Conservation (phyloP, 495 filamentous ascomycete species). For the Penicillium argentinense region DNA sequence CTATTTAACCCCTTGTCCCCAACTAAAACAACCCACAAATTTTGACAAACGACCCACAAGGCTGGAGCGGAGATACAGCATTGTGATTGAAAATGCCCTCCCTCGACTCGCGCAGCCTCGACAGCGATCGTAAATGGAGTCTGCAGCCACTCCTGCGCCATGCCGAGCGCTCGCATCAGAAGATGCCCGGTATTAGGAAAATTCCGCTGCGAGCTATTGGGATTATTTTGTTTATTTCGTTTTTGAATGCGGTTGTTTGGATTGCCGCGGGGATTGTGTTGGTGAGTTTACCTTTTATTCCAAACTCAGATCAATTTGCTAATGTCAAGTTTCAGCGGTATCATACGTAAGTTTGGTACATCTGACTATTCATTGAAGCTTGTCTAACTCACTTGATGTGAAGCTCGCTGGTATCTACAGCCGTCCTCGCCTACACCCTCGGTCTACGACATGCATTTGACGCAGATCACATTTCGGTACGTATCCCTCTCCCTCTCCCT, state of each 20-base stretch:
- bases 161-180: constrained; percentile 44
- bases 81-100: constrained; percentile 12
- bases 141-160: constrained; percentile 31
- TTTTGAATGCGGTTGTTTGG: constrained; percentile 73
- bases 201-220: constrained; percentile 65
- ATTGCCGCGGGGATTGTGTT: constrained; percentile 68
- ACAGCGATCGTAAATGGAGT: constrained; percentile 34
- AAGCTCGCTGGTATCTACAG: constrained; percentile 71
- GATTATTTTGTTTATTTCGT: constrained; percentile 64
- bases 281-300: constrained; percentile 33
- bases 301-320: constrained; percentile 9
- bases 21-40: too few relatives aligned
- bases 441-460: constrained; percentile 93
- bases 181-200: constrained; percentile 49
- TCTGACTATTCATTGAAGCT: not conserved
- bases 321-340: constrained; percentile 25
- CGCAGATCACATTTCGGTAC: constrained; percentile 88
- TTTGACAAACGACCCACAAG: not conserved
- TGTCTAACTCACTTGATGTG: not conserved
- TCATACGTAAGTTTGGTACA: constrained; percentile 31
- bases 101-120: constrained; percentile 6
- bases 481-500: not conserved
- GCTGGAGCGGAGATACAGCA: too few relatives aligned
- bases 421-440: constrained; percentile 82
- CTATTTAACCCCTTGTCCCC: not conserved